Evolutionary conservation across 2,329 filamentous ascomycete genomes (phyloP).

Genomic region (Dactylellina parvicollis): DNA sequence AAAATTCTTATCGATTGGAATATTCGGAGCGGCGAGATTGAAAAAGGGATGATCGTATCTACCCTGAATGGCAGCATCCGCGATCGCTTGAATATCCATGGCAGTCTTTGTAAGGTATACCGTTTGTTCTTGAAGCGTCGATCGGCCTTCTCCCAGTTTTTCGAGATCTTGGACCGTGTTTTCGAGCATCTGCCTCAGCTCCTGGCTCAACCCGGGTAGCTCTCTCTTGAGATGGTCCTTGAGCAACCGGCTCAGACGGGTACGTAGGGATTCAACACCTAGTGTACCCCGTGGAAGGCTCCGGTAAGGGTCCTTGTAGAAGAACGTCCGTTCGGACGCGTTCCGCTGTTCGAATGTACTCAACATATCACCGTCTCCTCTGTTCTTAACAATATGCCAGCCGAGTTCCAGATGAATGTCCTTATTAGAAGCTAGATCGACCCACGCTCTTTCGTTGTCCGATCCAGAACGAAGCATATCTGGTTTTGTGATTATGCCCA

Average conservation of each 20-base stretch:
- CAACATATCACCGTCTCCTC: conserved; percentile 58
- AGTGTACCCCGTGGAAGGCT: conserved; percentile 23
- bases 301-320: conserved; percentile 33
- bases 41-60: conserved; percentile 35
- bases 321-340: conserved; percentile 40
- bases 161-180: conserved; percentile 25
- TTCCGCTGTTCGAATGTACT: conserved; percentile 40
- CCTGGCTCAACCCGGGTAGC: conserved; percentile 28
- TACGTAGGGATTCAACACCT: conserved; percentile 12
- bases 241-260: conserved; percentile 16
- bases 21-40: conserved; percentile 13
- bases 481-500: conserved; percentile 70
- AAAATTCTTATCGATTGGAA: conserved; percentile 10
- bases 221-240: conserved; percentile 25
- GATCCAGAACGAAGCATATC: conserved; percentile 63
- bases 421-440: conserved; percentile 35
- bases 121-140: conserved; percentile 56
- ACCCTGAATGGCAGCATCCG: conserved; percentile 58
- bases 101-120: conserved; percentile 59
- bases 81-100: conserved; percentile 59
- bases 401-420: conserved; percentile 61
- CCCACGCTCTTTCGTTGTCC: conserved; percentile 62
- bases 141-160: conserved; percentile 47
- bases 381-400: conserved; percentile 69
- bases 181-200: conserved; percentile 21